Evolutionary conservation across 441 rosid species (phyloP).

Genomic region (Adansonia grandidieri): DNA sequence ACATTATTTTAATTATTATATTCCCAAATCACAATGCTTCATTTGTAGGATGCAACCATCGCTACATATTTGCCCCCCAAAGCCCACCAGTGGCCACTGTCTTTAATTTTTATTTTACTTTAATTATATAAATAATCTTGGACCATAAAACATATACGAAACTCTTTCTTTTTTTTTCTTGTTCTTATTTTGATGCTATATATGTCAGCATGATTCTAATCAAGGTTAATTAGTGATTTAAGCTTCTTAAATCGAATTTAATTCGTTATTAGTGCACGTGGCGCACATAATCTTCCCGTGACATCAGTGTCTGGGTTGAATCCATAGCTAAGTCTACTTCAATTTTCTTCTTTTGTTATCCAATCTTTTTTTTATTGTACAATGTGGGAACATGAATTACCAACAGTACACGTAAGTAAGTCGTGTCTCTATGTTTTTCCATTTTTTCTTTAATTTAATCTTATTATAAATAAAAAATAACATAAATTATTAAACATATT

Average conservation of each 20-base stretch:
- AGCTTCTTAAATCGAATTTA: not conserved
- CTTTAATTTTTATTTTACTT: not conserved
- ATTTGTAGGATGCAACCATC: conserved; percentile 12
- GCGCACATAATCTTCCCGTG: not conserved
- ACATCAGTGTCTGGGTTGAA: not conserved
- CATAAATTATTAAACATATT: not conserved
- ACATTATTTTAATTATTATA: conserved; percentile 1
- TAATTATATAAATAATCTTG: not conserved
- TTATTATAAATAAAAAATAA: no score
- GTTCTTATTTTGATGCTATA: not conserved
- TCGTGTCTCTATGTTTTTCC: no score
- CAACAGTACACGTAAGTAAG: no score
- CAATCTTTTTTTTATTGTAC: not conserved
- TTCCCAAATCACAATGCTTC: conserved; percentile 2
- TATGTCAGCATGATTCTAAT: conserved; percentile 12
- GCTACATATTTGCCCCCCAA: not conserved
- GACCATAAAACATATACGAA: not conserved
- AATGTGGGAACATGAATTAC: not conserved
- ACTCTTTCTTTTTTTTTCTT: not conserved
- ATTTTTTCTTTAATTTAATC: no score
- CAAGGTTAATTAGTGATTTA: not conserved
- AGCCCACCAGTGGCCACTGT: not conserved
- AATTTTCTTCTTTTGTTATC: not conserved
- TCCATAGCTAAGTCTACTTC: not conserved
- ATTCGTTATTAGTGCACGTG: conserved; percentile 3